Conservation (phyloP, 2,329 filamentous ascomycete species). For the Botrytis byssoidea region DNA sequence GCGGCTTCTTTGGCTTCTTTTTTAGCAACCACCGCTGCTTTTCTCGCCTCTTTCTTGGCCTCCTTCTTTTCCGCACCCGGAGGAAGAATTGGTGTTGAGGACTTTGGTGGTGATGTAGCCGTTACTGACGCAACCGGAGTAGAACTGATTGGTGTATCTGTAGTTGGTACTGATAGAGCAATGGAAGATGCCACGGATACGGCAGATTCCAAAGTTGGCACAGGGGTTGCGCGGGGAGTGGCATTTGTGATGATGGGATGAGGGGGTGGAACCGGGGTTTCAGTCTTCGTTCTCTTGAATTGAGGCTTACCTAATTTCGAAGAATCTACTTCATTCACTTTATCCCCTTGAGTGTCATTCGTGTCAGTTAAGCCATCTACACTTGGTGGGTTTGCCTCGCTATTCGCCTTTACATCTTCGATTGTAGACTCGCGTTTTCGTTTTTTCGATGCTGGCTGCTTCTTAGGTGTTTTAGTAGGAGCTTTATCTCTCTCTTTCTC, state of each 20-base stretch:
- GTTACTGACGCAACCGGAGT: constrained; percentile 19
- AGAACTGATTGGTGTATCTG: constrained; percentile 24
- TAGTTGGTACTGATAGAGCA: constrained; percentile 20
- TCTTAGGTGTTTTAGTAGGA: constrained; percentile 29
- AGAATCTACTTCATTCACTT: constrained; percentile 23
- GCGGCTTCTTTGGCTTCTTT: constrained; percentile 13
- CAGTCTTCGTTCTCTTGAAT: constrained; percentile 54
- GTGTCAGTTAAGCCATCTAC: constrained; percentile 31
- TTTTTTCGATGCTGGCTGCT: constrained; percentile 32
- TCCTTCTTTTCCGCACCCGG: constrained; percentile 34
- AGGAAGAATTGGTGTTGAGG: constrained; percentile 40
- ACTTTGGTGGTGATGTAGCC: constrained; percentile 35
- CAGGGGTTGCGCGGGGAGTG: constrained; percentile 38
- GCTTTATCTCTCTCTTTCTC: constrained; percentile 15
- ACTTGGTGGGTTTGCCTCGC: constrained; percentile 6
- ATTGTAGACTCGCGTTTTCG: constrained; percentile 36
- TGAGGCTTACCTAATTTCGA: constrained; percentile 41
- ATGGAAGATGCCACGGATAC: constrained; percentile 28
- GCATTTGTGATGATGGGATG: constrained; percentile 37
- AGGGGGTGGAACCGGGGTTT: constrained; percentile 54
- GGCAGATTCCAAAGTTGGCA: constrained; percentile 27
- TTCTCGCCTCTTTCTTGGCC: constrained; percentile 30
- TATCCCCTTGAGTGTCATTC: constrained; percentile 22
- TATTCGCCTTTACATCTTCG: constrained; percentile 15
- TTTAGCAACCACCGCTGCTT: background rate